These are phyloP conservation scores for Pleurotus giganteus DNA, from an alignment of 768 basidiomycete species.

Conservation along the genomic window DNA sequence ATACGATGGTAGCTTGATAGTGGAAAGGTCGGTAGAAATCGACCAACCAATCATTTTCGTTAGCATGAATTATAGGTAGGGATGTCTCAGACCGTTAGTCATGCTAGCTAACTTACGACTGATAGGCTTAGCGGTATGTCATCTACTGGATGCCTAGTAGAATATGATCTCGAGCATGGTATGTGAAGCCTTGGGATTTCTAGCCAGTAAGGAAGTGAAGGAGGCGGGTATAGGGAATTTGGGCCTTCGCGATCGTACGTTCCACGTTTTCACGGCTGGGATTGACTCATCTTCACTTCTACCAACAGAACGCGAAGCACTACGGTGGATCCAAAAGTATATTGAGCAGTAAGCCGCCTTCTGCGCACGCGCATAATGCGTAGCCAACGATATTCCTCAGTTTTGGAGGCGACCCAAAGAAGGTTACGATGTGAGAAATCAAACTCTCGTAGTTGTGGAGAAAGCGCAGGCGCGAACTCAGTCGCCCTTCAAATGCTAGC, in stretches of 20 bases:
- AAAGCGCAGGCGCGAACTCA: constrained; percentile 57
- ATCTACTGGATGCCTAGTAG: background rate
- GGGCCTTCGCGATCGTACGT: constrained; percentile 41
- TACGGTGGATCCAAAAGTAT: constrained; percentile 51
- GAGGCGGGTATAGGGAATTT: constrained; percentile 33
- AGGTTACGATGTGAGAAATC: constrained; percentile 44
- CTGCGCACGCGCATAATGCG: too few relatives aligned
- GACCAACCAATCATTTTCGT: constrained; percentile 27
- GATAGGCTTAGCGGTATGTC: background rate
- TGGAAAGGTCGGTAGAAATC: constrained; percentile 22
- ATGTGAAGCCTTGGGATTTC: constrained; percentile 22
- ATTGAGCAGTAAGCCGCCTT: constrained; percentile 25
- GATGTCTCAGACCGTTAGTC: background rate
- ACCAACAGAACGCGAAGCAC: constrained; percentile 31
- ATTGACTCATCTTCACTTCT: background rate
- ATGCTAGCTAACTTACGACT: background rate
- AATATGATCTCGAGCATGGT: background rate
- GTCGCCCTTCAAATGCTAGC: constrained; percentile 48
- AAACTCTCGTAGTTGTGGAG: constrained; percentile 39
- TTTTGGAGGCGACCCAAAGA: constrained; percentile 59
- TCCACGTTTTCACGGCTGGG: background rate
- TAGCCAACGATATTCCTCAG: constrained; percentile 12
- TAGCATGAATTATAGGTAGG: constrained; percentile 21
- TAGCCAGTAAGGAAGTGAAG: constrained; percentile 28
- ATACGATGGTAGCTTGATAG: constrained; percentile 21